Evolutionary conservation across 169 alveolate genomes (phyloP), one percentile per base, ranked within the genome.

Genomic region (Cryptosporidium felis): DNA sequence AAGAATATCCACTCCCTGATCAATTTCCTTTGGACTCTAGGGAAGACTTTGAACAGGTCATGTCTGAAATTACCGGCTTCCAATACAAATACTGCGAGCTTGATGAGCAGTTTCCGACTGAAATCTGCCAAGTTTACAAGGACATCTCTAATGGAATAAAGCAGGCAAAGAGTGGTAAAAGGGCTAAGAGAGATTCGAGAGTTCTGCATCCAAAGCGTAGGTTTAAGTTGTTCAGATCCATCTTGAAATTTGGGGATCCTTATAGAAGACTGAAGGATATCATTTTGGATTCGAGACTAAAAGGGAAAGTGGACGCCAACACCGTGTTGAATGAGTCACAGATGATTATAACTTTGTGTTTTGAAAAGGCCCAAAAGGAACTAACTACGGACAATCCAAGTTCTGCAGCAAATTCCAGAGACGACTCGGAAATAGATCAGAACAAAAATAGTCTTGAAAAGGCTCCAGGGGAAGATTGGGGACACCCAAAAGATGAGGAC

Each of bases 231-330:
- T 93, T 92, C 74, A 79, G 96, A 53, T 89, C 95, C 1, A 58
- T 93, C 28, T 53, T 91, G 36, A 93, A 93, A 61, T 93, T 89
- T 63, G 96, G 96, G 6, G 95, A 88, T 21, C 96, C 96, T 18
- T 89, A 80, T 47, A 80, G 92, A 81, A 91, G 96, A 46, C 79
- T 93, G 56, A 93, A 92, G 62, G 96, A 93, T 42, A 93, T 93
- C 34, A 92, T 85, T 34, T 82, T 82, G 8, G 96, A 93, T 60
- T 49, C 95, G 9, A 92, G 93, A 58, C 88, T 93, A 34, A 81
- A 80, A 60, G 91, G 91, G 16, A 53, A 38, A 42, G 95, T 90
- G 0, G 94, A 92, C 30, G 85, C 88, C n/a, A 90, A 90, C 45
- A 94, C 91, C 0, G 82, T 93, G 12, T 82, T 92, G 21, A 92